phyloP scores from a whole-genome alignment of 2,329 filamentous ascomycete genomes.

The Ceratocystis destructans region DNA sequence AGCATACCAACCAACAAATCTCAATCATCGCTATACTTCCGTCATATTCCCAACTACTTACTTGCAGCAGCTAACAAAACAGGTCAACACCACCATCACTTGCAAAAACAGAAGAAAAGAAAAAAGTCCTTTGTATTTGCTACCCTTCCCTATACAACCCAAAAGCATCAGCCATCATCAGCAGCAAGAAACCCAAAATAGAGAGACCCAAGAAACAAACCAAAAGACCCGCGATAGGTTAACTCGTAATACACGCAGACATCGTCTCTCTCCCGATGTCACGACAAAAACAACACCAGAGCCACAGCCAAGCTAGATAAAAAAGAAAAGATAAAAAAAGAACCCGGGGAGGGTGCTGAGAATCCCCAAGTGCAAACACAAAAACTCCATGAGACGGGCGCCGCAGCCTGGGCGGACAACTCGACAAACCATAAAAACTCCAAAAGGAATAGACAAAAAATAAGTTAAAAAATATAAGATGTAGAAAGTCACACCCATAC shows the following conservation, averaged over 20 bases:
- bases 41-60: neutral
- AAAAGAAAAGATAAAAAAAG: neutral
- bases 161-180: neutral
- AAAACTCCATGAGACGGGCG: neutral
- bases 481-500: neutral
- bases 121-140: neutral
- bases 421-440: neutral
- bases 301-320: neutral
- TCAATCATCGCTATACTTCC: neutral
- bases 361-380: neutral
- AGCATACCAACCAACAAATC: neutral
- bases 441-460: neutral
- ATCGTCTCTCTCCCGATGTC: neutral
- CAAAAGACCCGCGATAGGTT: neutral
- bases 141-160: neutral
- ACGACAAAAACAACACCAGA: neutral
- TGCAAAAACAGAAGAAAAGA: neutral
- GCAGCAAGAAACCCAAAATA: neutral
- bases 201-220: conserved; percentile 4
- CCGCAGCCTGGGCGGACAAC: neutral
- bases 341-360: neutral
- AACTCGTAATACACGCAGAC: neutral
- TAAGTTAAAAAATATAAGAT: neutral
- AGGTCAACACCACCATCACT: neutral
- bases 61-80: neutral